A percentile compares a stretch with the other conserved stretches of the same genome.
Conservation (phyloP, 139 green algal species). For the Volvox reticuliferus region DNA sequence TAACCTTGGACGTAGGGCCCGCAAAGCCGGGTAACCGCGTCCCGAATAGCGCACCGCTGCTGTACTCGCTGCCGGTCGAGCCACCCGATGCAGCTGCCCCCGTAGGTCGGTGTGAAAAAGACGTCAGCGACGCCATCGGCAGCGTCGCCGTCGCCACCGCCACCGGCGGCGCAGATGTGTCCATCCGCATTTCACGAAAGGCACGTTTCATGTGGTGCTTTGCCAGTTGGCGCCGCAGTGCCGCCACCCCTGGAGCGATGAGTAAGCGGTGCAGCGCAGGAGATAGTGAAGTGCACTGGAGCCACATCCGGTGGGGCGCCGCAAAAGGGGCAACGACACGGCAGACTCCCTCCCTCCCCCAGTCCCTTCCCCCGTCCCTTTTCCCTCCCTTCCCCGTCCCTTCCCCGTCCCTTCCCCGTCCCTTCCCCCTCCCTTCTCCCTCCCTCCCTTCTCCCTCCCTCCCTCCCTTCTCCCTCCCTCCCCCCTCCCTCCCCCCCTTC, state of each 20-base stretch:
- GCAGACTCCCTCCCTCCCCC: too few species aligned
- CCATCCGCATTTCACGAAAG: slow-evolving; percentile 9
- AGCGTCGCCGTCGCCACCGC: background rate
- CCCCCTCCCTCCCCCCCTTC: too few species aligned
- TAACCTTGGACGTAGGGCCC: slow-evolving; percentile 7
- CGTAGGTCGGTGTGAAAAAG: background rate
- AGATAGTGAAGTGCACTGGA: too few species aligned
- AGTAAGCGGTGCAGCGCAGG: background rate
- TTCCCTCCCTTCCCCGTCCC: too few species aligned
- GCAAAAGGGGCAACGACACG: too few species aligned
- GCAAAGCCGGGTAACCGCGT: background rate
- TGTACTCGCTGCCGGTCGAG: background rate
- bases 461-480: too few species aligned
- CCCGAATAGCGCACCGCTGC: background rate
- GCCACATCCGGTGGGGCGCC: too few species aligned
- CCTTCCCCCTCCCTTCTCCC: too few species aligned
- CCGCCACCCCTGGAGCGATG: background rate
- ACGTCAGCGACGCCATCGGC: background rate
- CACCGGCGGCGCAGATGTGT: background rate
- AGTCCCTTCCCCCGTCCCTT: too few species aligned
- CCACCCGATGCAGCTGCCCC: background rate
- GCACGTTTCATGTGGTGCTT: slow-evolving; percentile 7
- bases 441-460: too few species aligned
- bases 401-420: too few species aligned
- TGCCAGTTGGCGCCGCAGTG: slow-evolving; percentile 8